Conservation (phyloP, 768 basidiomycete genomes). For the Mrakia blollopis region DNA sequence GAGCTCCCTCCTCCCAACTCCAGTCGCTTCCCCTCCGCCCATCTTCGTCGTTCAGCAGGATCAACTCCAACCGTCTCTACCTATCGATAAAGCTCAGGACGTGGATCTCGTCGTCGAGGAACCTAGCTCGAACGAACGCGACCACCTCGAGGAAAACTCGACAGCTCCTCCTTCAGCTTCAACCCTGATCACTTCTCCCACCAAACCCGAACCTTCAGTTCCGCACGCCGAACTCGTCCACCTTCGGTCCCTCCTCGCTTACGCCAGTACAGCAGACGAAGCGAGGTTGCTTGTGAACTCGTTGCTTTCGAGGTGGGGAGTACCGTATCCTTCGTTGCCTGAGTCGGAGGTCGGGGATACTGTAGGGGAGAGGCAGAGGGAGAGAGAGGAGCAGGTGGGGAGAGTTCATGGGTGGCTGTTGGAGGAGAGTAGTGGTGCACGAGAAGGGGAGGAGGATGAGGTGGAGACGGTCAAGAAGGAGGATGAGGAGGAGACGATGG, state of each 20-base stretch:
- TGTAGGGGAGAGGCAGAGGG: not conserved
- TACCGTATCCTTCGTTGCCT: not conserved
- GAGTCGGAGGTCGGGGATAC: not conserved
- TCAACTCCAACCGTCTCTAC: not conserved
- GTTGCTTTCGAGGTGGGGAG: conserved; percentile 15
- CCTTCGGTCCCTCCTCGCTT: conserved; percentile 19
- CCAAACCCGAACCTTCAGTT: not conserved
- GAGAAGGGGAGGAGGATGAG: not conserved
- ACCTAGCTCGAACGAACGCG: not conserved
- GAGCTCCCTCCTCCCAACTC: not conserved
- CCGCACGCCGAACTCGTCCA: conserved; percentile 12
- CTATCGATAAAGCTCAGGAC: not conserved
- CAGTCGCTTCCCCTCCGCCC: not conserved
- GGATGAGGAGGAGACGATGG: too few species aligned
- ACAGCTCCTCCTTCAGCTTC: not conserved
- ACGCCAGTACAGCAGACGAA: conserved; percentile 30
- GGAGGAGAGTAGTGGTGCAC: not conserved
- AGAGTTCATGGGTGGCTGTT: conserved; percentile 6
- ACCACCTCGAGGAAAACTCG: not conserved
- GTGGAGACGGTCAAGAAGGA: too few species aligned
- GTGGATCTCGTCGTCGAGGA: not conserved
- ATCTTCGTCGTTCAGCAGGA: not conserved
- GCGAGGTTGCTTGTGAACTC: conserved; percentile 20
- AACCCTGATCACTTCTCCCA: not conserved
- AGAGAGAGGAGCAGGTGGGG: conserved; percentile 9